A percentile compares a stretch with the other conserved stretches of the same genome.
Evolutionary conservation across 108 stramenopile genomes (phyloP).

Genomic region (Cylindrotheca closterium): DNA sequence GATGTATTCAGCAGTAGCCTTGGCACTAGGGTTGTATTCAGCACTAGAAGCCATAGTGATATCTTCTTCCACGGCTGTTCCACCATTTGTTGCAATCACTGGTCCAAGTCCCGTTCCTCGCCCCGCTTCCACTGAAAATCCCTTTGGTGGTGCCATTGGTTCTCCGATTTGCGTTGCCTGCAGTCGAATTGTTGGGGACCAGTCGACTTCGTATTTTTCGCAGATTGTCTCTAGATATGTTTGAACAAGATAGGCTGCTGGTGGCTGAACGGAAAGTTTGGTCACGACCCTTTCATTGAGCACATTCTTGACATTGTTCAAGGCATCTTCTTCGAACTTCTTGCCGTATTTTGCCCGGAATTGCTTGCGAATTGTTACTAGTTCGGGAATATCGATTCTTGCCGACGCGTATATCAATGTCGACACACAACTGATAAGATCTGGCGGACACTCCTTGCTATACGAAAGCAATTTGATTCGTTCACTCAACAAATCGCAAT

Average conservation of each 20-base stretch:
- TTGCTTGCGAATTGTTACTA: slow-evolving; percentile 75
- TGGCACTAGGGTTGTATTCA: background rate
- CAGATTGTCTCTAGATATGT: slow-evolving; percentile 87
- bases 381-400: slow-evolving; percentile 82
- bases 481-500: slow-evolving; percentile 82
- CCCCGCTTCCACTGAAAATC: slow-evolving; percentile 65
- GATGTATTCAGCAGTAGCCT: background rate
- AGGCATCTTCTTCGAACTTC: slow-evolving; percentile 72
- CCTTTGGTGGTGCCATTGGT: slow-evolving; percentile 77
- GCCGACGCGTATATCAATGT: slow-evolving; percentile 81
- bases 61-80: slow-evolving; percentile 22
- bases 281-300: slow-evolving; percentile 87
- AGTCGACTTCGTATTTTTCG: slow-evolving; percentile 79
- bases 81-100: slow-evolving; percentile 14
- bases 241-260: slow-evolving; percentile 82
- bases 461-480: slow-evolving; percentile 68
- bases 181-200: slow-evolving; percentile 65
- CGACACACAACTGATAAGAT: slow-evolving; percentile 63
- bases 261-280: slow-evolving; percentile 86
- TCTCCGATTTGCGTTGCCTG: slow-evolving; percentile 55
- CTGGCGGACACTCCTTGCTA: slow-evolving; percentile 72
- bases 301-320: slow-evolving; percentile 70
- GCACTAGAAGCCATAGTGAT: slow-evolving; percentile 15
- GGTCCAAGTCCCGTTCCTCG: slow-evolving; percentile 58
- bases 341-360: slow-evolving; percentile 85